These are phyloP conservation scores for Phytophthora tentaculata DNA, from an alignment of 352 stramenopile genomes.

Conservation along the genomic window DNA sequence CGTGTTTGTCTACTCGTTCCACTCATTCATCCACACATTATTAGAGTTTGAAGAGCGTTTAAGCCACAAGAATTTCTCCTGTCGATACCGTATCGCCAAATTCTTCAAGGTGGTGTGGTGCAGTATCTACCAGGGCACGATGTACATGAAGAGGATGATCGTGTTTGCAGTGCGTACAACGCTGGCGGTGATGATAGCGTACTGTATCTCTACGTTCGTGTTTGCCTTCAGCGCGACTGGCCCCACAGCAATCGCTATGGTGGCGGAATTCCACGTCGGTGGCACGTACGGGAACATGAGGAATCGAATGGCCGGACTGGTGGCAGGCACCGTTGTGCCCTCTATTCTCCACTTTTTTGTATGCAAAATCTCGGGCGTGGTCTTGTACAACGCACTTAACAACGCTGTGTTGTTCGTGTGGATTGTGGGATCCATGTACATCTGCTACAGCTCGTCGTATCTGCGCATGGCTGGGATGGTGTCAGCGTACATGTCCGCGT, in stretches of 20 bases:
- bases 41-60: slow-evolving; percentile 67
- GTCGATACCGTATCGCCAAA: slow-evolving; percentile 46
- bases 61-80: slow-evolving; percentile 69
- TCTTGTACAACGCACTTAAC: slow-evolving; percentile 62
- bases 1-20: slow-evolving; percentile 83
- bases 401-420: slow-evolving; percentile 70
- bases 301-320: slow-evolving; percentile 68
- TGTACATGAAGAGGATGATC: slow-evolving; percentile 48
- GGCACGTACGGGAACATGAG: slow-evolving; percentile 73
- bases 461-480: slow-evolving; percentile 66
- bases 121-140: slow-evolving; percentile 46
- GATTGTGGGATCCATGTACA: slow-evolving; percentile 74
- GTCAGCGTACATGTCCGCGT: slow-evolving; percentile 68
- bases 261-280: slow-evolving; percentile 64
- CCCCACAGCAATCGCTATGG: slow-evolving; percentile 69
- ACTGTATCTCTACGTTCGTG: slow-evolving; percentile 66
- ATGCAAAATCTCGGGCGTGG: slow-evolving; percentile 50
- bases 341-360: slow-evolving; percentile 81
- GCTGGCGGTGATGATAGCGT: slow-evolving; percentile 54
- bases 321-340: slow-evolving; percentile 73
- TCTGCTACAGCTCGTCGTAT: slow-evolving; percentile 69
- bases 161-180: slow-evolving; percentile 67
- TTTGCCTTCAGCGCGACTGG: slow-evolving; percentile 71
- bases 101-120: slow-evolving; percentile 53
- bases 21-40: slow-evolving; percentile 67